A percentile compares a stretch with the other conserved stretches of the same genome.
Evolutionary conservation across 2,329 filamentous ascomycete species (phyloP).

Genomic region (Hypoxylon sp.): DNA sequence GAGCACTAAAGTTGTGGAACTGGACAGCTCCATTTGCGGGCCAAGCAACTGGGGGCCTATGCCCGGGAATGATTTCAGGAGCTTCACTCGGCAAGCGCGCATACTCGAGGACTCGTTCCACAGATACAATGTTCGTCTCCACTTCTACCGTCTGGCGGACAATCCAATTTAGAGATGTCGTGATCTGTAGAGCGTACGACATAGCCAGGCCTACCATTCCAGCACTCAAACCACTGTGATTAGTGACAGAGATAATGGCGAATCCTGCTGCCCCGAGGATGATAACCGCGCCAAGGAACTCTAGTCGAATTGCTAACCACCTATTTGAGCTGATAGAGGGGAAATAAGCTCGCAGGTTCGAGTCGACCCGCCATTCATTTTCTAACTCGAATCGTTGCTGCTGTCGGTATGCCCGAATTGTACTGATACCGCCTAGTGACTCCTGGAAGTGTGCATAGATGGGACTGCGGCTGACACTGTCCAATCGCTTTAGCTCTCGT

Average conservation of each 20-base stretch:
- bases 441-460: slow-evolving; percentile 99
- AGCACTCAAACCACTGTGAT: slow-evolving; percentile 70
- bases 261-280: slow-evolving; percentile 89
- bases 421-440: slow-evolving; percentile 91
- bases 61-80: slow-evolving; percentile 90
- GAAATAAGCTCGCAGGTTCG: slow-evolving; percentile 93
- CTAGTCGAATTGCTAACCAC: slow-evolving; percentile 94
- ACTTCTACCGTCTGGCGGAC: slow-evolving; percentile 98
- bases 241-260: slow-evolving; percentile 82
- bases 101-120: slow-evolving; percentile 97
- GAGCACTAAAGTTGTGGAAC: slow-evolving; percentile 93
- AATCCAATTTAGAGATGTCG: slow-evolving; percentile 98
- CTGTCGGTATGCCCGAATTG: slow-evolving; percentile 94
- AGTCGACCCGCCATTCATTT: slow-evolving; percentile 97
- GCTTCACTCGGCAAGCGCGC: slow-evolving; percentile 91
- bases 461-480: slow-evolving; percentile 94
- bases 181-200: slow-evolving; percentile 98
- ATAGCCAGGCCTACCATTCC: slow-evolving; percentile 92
- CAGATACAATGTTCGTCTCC: slow-evolving; percentile 99
- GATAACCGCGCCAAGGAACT: slow-evolving; percentile 94
- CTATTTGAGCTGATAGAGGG: slow-evolving; percentile 94
- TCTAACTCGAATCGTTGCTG: slow-evolving; percentile 88
- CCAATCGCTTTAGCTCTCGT: slow-evolving; percentile 93
- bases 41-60: slow-evolving; percentile 90
- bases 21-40: slow-evolving; percentile 88